phyloP scores from a whole-genome alignment of 2,329 filamentous ascomycete genomes.

The Fusarium acutatum region DNA sequence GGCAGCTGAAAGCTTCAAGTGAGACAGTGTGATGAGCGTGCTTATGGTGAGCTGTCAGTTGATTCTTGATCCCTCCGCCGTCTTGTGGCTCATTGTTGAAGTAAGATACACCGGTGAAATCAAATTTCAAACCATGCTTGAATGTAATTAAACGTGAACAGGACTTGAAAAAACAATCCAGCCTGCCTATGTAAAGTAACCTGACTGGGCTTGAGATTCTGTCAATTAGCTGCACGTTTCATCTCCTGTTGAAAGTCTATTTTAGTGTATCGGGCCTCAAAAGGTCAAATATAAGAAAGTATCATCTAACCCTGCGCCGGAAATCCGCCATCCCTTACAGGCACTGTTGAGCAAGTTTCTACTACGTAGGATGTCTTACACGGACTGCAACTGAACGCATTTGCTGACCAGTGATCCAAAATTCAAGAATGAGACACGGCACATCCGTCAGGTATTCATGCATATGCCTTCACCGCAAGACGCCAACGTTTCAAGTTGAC shows the following conservation, averaged over 20 bases:
- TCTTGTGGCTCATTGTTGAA: not conserved
- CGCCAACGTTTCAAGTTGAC: no score
- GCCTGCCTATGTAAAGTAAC: not conserved
- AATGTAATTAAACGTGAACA: not conserved
- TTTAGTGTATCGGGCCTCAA: not conserved
- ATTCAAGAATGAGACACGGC: not conserved
- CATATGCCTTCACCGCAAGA: not conserved
- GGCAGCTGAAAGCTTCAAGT: not conserved
- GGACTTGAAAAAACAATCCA: no score
- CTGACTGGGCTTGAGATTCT: accelerated
- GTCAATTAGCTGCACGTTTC: not conserved
- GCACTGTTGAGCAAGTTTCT: not conserved
- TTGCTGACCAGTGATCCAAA: not conserved
- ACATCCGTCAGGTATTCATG: not conserved
- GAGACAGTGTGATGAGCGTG: not conserved
- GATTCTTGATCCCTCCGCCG: no score
- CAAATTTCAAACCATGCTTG: no score
- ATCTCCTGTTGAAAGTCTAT: no score
- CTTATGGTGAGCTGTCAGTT: no score
- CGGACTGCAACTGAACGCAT: accelerated
- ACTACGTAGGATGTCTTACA: not conserved
- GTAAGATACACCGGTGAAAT: not conserved
- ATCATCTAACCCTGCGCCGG: accelerated
- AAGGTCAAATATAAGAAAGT: not conserved
- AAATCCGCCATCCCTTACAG: no score